phyloP scores from a whole-genome alignment of 1,284 basidiomycete species.

The Salmacisia buchloeana region DNA sequence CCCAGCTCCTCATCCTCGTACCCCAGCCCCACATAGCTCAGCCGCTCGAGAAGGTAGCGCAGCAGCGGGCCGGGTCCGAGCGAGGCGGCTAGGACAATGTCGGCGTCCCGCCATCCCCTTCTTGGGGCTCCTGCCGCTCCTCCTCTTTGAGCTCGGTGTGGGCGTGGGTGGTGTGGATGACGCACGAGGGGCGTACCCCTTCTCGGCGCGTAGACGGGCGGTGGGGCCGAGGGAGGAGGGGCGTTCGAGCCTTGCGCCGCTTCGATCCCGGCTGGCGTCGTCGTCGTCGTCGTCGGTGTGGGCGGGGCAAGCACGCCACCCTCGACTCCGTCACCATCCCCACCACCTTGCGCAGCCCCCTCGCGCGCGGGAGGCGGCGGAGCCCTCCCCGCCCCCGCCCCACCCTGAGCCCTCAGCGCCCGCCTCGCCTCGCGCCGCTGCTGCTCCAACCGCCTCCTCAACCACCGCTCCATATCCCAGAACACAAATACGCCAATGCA shows the following conservation, averaged over 20 bases:
- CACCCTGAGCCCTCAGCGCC: background rate
- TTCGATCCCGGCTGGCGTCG: too few species aligned
- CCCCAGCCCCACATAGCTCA: background rate
- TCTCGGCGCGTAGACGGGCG: background rate
- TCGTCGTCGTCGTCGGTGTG: background rate
- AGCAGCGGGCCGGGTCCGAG: background rate
- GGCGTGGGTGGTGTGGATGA: background rate
- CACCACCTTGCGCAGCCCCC: background rate
- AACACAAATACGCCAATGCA: background rate
- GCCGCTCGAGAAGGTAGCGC: background rate
- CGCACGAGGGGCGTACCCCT: background rate
- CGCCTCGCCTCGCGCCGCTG: background rate
- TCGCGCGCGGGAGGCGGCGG: background rate
- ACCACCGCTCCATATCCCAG: slow-evolving; percentile 7
- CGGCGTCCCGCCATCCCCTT: too few species aligned
- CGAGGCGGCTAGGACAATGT: background rate
- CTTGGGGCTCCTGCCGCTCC: too few species aligned
- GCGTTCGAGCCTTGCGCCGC: too few species aligned
- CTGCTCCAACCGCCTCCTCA: background rate
- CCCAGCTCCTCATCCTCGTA: slow-evolving; percentile 1
- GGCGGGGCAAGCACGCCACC: background rate
- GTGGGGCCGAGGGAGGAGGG: background rate
- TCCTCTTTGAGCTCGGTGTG: too few species aligned
- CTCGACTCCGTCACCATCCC: background rate
- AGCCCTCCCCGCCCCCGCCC: background rate